Evolutionary conservation across 1,139 yeast genomes (phyloP).

Genomic region (Geotrichum macrosporum): DNA sequence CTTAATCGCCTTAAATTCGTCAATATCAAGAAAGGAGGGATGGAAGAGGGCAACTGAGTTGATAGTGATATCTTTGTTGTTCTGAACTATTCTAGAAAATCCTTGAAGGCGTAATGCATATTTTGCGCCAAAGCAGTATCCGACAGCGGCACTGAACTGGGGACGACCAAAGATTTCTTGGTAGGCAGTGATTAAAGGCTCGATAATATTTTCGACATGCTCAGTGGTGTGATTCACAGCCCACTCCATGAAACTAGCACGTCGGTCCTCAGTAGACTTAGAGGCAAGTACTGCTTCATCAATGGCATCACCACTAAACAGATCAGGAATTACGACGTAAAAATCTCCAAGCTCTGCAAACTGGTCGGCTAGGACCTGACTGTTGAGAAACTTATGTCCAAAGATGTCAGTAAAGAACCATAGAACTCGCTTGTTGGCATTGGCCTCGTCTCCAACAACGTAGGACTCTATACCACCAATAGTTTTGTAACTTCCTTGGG

Average conservation of each 20-base stretch:
- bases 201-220: slow-evolving; percentile 43
- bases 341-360: slow-evolving; percentile 55
- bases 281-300: slow-evolving; percentile 46
- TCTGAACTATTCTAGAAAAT: slow-evolving; percentile 44
- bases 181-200: slow-evolving; percentile 41
- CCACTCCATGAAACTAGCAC: slow-evolving; percentile 44
- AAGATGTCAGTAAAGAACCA: slow-evolving; percentile 65
- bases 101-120: slow-evolving; percentile 53
- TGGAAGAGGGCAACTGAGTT: slow-evolving; percentile 72
- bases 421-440: slow-evolving; percentile 43
- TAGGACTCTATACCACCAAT: too few species aligned
- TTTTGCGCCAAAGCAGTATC: slow-evolving; percentile 86
- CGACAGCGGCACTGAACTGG: slow-evolving; percentile 55
- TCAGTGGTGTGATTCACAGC: slow-evolving; percentile 49
- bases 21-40: slow-evolving; percentile 65
- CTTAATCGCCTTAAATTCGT: slow-evolving; percentile 55
- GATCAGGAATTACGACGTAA: slow-evolving; percentile 69
- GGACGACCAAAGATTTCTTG: slow-evolving; percentile 47
- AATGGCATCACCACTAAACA: slow-evolving; percentile 54
- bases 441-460: slow-evolving; percentile 46
- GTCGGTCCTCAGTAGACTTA: slow-evolving; percentile 29
- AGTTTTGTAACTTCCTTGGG: too few species aligned
- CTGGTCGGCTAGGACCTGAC: slow-evolving; percentile 62
- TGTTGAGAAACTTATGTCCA: slow-evolving; percentile 58
- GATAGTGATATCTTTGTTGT: slow-evolving; percentile 34